Evolutionary conservation across 306 rosid species (phyloP).

Genomic region (Canavalia gladiata): DNA sequence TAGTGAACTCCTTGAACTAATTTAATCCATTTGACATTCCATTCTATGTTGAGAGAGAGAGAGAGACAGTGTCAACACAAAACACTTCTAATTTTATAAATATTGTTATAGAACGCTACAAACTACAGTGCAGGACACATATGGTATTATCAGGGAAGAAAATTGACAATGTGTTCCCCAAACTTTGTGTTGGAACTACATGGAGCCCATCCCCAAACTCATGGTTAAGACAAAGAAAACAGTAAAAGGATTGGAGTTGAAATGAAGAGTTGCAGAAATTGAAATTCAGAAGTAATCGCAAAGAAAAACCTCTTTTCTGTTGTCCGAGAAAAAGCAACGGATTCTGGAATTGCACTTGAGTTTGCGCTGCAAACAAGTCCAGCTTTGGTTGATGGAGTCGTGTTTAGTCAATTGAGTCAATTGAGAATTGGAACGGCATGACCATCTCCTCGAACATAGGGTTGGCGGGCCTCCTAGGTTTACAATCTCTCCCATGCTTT

Average conservation of each 20-base stretch:
- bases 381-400: conserved; percentile 43
- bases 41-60: neutral
- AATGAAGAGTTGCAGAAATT: conserved; percentile 14
- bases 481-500: conserved; percentile 68
- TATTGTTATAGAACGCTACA: neutral
- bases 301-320: conserved; percentile 62
- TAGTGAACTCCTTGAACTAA: neutral
- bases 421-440: conserved; percentile 45
- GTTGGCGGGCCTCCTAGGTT: conserved; percentile 61
- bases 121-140: neutral
- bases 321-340: conserved; percentile 80
- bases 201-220: neutral
- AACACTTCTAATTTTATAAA: conserved; percentile 4
- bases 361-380: conserved; percentile 62
- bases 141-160: neutral
- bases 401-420: conserved; percentile 42
- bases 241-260: neutral
- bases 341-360: conserved; percentile 70
- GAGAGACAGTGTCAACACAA: neutral
- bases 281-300: neutral
- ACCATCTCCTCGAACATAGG: conserved; percentile 37
- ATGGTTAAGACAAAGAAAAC: neutral
- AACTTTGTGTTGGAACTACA: neutral
- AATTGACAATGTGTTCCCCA: neutral
- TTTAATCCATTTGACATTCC: neutral